Base-by-base conservation (phyloP, 176 grass and related monocot genomes). In the Musa schizocarpa region DNA sequence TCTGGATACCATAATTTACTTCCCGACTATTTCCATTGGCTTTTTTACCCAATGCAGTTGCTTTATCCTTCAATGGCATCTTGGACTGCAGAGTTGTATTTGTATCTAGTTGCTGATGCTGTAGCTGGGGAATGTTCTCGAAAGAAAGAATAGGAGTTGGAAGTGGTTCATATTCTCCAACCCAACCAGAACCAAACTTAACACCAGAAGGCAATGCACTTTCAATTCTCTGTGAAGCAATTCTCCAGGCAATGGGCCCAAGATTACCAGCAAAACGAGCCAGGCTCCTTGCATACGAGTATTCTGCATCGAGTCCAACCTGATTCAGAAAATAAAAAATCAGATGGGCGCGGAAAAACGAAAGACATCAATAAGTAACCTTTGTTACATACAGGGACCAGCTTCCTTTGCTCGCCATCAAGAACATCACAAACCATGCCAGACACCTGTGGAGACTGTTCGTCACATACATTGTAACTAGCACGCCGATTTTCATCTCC, bases 401-500 rank as follows among this genome's bases (percentile, higher is more conserved):
- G 88, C 59, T 95, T 78, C 76, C 85, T 95, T 53, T 83, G 82
- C 64, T 95, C 90, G 9, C 20, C 62, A 54, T 74, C 78, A 80
- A 88, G 85, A 75, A 86, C 69, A 73, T 94, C 81, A 53, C 83
- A 92, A 71, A 92, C 79, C 63, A 66, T 76, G 52, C 88, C 84
- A 82, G 53, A 73, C 77, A 95, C 86, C 19, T 75, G 63, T 26
- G 76, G 50, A 82, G 54, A 34, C 58, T 87, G 86, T 76, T 92
- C 78, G 69, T 92, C 85, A 81, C 2, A 81, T 50, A 75, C 76
- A 77, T 81, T 27, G 21, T 95, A 99, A 79, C 82, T 99, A 74
- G 90, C 90, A 14, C 91, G 81, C 83, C 91, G 85, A 79, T 83
- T 92, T 80, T 94, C 89, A 84, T 99, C 91, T 74, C 94, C 82